These are phyloP conservation scores for Cladosporium cucumerinum DNA, from an alignment of 2,329 filamentous ascomycete genomes.

Conservation along the genomic window DNA sequence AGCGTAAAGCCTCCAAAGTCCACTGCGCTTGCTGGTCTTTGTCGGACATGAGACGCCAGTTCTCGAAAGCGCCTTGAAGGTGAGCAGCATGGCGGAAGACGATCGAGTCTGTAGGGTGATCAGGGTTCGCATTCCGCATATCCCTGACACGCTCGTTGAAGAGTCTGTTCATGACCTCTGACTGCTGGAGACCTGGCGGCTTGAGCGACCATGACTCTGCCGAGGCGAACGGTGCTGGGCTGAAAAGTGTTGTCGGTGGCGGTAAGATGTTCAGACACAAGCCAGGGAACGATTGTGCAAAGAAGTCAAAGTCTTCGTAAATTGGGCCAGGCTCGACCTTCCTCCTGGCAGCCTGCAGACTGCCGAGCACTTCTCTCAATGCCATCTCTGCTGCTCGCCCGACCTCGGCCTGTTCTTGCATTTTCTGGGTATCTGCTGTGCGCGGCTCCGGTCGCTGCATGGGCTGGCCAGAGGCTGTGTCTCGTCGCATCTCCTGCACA, in stretches of 20 bases:
- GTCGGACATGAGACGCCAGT: conserved; percentile 68
- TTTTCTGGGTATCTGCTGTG: conserved; percentile 24
- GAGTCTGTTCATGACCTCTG: conserved; percentile 57
- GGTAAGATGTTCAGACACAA: conserved; percentile 78
- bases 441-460: conserved; percentile 53
- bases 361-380: conserved; percentile 75
- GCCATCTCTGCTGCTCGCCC: conserved; percentile 80
- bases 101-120: conserved; percentile 51
- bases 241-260: conserved; percentile 77
- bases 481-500: conserved; percentile 29
- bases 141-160: conserved; percentile 32
- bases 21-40: conserved; percentile 43
- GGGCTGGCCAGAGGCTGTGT: conserved; percentile 23
- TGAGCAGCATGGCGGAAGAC: conserved; percentile 71
- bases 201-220: conserved; percentile 76
- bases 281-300: conserved; percentile 79
- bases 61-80: conserved; percentile 69
- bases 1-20: conserved; percentile 47
- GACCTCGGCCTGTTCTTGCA: conserved; percentile 68
- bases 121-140: conserved; percentile 28
- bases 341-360: conserved; percentile 78
- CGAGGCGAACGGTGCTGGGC: conserved; percentile 73
- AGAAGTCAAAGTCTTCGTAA: conserved; percentile 74
- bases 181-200: conserved; percentile 70
- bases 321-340: conserved; percentile 38